Evolutionary conservation across 805 yeast species (phyloP).

Genomic region (Candida parachauliodes): DNA sequence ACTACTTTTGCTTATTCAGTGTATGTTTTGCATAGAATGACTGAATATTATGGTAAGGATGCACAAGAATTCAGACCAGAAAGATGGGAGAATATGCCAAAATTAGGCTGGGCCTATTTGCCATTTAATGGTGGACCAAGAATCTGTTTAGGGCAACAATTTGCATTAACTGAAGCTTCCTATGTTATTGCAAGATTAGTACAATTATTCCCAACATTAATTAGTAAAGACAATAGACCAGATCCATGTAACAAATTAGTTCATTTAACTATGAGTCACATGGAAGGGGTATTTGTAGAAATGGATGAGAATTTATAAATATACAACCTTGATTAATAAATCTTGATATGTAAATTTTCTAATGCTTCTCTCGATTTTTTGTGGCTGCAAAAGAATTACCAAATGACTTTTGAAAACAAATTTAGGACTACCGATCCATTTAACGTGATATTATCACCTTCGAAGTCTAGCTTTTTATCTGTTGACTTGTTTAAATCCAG

Average conservation of each 20-base stretch:
- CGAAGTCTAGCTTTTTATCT: neutral
- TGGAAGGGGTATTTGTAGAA: conserved; percentile 14
- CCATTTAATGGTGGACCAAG: conserved; percentile 58
- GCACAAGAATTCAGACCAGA: conserved; percentile 34
- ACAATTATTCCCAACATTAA: conserved; percentile 19
- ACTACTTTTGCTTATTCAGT: conserved; percentile 17
- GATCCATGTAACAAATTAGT: conserved; percentile 25
- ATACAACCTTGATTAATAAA: neutral
- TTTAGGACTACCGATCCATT: no score
- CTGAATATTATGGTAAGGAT: conserved; percentile 30
- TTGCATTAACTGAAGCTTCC: conserved; percentile 54
- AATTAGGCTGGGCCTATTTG: conserved; percentile 45
- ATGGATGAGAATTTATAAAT: conserved; percentile 4
- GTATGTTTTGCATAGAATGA: conserved; percentile 19
- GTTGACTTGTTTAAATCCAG: neutral
- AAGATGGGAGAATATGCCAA: conserved; percentile 35
- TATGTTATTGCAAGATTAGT: conserved; percentile 36
- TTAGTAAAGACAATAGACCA: conserved; percentile 10
- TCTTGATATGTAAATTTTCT: neutral
- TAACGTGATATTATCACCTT: neutral
- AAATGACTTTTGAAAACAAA: no score
- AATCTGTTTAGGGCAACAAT: conserved; percentile 54
- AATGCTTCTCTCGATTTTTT: neutral
- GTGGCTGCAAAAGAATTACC: neutral
- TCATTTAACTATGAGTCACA: conserved; percentile 27